Base-by-base conservation (phyloP, 2,329 filamentous ascomycete genomes). In the Arachnopeziza araneosa region DNA sequence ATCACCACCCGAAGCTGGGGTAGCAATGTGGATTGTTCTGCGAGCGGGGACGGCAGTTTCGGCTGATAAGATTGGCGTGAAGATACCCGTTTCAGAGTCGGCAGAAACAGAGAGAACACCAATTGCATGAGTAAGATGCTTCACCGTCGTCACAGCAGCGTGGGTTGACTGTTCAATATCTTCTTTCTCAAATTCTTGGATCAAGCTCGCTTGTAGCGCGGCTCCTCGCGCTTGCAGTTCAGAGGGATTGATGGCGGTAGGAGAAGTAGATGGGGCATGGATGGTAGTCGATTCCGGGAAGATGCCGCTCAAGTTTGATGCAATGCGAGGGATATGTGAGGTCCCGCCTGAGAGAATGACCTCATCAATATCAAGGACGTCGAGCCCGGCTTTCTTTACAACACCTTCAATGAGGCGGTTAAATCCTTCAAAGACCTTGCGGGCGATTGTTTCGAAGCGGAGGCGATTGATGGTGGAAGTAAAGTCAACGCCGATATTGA, bases 161-260 rank as follows among this genome's bases (percentile, higher is more conserved):
- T 99, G 93, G 54, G 92, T 96, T 64, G 91, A 96, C 81, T 97
- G 93, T 74, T 96, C 90, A 68, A 99, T 96, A 73, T 98, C 93
- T 67, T 91, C 87, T 68, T 86, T 83, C 70, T 99, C 95, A 76
- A 96, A 99, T 76, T 96, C 93, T 75, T 93, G 87, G 75, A 99
- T 91, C 65, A 99, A 80, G 62, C 88, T 96, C 48, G 95, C 95
- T 78, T 99, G 95, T 69, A 99, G 91, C 32, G 95, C 93, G 63
- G 95, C 95, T 72, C 95, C 95, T 65, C 95, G 87, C 64, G 90
- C 89, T 70, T 88, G 81, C 59, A 97, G 83, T 79, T 98, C 93
- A 2, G 91, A 95, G 65, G 95, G 95, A 83, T 98, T 98, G 78
- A 98, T 86, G 64, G 93, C 89, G 24, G 80, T 81, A 49, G 88